Conservation (phyloP, 257 asterid genomes). For the Solanum bulbocastanum region DNA sequence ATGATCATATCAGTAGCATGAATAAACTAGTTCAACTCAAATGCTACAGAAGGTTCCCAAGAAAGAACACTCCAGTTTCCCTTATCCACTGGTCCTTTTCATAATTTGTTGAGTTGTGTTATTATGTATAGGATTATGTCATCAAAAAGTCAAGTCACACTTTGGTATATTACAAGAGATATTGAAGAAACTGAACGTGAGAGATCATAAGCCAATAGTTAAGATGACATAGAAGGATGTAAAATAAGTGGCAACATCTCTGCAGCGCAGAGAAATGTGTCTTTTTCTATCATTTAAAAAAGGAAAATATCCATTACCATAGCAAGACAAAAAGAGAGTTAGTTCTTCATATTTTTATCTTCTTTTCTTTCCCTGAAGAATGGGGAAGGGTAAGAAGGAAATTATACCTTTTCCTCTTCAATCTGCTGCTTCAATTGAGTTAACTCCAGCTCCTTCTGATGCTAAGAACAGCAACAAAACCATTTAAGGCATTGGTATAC, state of each 20-base stretch:
- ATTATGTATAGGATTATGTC: background rate
- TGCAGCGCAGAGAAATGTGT: background rate
- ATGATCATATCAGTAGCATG: background rate
- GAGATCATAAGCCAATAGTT: background rate
- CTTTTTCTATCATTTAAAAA: background rate
- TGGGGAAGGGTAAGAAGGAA: background rate
- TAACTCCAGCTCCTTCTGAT: conserved; percentile 77
- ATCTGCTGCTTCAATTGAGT: conserved; percentile 59
- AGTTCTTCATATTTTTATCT: background rate
- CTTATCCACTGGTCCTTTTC: background rate
- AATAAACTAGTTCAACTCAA: background rate
- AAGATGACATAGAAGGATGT: background rate
- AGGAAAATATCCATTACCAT: background rate
- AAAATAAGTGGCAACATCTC: background rate
- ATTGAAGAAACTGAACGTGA: background rate
- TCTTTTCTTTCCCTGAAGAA: background rate
- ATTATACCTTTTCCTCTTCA: conserved; percentile 70
- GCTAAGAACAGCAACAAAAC: conserved; percentile 35
- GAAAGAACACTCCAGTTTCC: background rate
- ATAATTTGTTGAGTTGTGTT: background rate
- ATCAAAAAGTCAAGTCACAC: background rate
- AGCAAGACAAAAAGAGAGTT: background rate
- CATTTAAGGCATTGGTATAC: conserved; percentile 8
- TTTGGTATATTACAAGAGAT: background rate
- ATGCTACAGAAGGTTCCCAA: background rate